A percentile compares a stretch with the other conserved stretches of the same genome.
Evolutionary conservation across 257 asterid species (phyloP).

Genomic region (Forsythia suspensa): DNA sequence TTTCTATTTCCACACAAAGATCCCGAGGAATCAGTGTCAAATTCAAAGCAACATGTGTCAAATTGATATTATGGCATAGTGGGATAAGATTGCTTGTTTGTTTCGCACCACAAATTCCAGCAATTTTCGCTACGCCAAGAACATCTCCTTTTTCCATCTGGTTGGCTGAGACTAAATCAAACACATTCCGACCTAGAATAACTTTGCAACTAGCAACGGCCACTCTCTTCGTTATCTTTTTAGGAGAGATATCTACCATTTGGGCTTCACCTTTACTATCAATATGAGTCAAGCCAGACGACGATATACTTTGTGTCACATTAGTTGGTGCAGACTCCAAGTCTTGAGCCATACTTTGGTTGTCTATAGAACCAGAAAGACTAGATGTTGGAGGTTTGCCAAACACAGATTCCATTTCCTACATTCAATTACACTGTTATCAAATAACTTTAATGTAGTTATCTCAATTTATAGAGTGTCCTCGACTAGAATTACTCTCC

Average conservation of each 20-base stretch:
- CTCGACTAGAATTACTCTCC: background rate
- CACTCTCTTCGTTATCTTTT: constrained; percentile 62
- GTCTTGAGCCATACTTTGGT: constrained; percentile 36
- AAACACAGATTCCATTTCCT: constrained; percentile 88
- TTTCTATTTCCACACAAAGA: constrained; percentile 57
- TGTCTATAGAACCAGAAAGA: constrained; percentile 42
- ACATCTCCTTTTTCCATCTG: constrained; percentile 84
- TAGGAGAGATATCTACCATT: constrained; percentile 77
- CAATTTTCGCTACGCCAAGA: constrained; percentile 74
- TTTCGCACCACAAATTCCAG: constrained; percentile 79
- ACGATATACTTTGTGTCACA: constrained; percentile 16
- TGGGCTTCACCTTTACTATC: constrained; percentile 70
- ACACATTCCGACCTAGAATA: constrained; percentile 60
- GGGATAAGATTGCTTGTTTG: constrained; percentile 84
- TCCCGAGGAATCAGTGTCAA: constrained; percentile 49
- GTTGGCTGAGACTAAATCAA: constrained; percentile 72
- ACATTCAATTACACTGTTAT: background rate
- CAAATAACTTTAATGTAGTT: background rate
- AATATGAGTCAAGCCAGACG: constrained; percentile 54
- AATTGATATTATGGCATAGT: constrained; percentile 70
- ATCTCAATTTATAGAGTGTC: background rate
- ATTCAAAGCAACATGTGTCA: constrained; percentile 62
- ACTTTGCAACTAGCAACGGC: constrained; percentile 85
- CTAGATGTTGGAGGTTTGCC: constrained; percentile 73
- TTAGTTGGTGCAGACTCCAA: constrained; percentile 18